Evolutionary conservation across 768 basidiomycete genomes (phyloP).

Genomic region (Boletus vermiculosoides): DNA sequence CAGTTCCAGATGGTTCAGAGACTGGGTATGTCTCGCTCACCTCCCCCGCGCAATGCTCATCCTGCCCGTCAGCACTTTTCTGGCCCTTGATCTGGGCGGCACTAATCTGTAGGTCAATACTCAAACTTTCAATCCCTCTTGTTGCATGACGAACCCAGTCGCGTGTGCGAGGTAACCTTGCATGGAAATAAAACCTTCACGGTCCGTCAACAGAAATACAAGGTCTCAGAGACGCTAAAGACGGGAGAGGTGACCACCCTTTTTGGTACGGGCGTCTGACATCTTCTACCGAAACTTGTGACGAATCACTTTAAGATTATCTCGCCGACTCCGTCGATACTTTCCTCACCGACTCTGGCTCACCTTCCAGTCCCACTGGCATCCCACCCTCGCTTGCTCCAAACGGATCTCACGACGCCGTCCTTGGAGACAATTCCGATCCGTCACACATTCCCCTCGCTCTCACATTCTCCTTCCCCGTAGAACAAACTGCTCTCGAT

Average conservation of each 20-base stretch:
- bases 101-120: conserved; percentile 80
- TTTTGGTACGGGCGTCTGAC: conserved; percentile 59
- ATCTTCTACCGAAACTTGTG: conserved; percentile 4
- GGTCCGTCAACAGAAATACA: conserved; percentile 94
- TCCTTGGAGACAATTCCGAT: conserved; percentile 28
- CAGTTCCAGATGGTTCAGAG: conserved; percentile 91
- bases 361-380: conserved; percentile 19
- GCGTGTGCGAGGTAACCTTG: conserved; percentile 93
- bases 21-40: conserved; percentile 61
- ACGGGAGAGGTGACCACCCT: conserved; percentile 84
- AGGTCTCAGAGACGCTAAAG: conserved; percentile 90
- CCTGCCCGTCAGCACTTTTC: conserved; percentile 67
- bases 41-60: conserved; percentile 6
- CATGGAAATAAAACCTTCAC: conserved; percentile 86
- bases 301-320: conserved; percentile 63
- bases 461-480: conserved; percentile 96
- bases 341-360: conserved; percentile 67
- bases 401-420: conserved; percentile 11
- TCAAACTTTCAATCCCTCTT: not conserved
- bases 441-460: conserved; percentile 66
- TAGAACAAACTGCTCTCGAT: conserved; percentile 92
- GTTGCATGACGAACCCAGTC: conserved; percentile 46
- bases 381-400: conserved; percentile 29
- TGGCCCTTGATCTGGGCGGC: conserved; percentile 95
- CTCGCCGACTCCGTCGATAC: conserved; percentile 95